Evolutionary conservation across 129 eudicot species (phyloP).

Genomic region (Flaveria linearis): DNA sequence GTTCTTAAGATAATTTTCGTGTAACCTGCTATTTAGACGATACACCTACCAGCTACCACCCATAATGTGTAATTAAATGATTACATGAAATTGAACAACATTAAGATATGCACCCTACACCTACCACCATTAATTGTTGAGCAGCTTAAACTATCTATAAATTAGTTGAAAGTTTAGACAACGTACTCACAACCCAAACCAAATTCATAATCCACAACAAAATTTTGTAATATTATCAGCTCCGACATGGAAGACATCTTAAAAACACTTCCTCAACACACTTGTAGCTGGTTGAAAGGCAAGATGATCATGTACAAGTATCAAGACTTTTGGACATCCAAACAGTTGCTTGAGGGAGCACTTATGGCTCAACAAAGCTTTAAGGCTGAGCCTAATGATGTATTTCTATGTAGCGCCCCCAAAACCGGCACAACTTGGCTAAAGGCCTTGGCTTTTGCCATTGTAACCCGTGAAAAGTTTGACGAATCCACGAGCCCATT

Average conservation of each 20-base stretch:
- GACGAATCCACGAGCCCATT: no score
- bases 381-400: neutral
- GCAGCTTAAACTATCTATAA: neutral
- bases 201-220: neutral
- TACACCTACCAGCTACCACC: no score
- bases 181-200: neutral
- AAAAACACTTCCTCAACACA: slow-evolving; percentile 7
- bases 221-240: no score
- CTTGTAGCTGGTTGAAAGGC: slow-evolving; percentile 1
- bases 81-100: no score
- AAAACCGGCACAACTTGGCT: neutral
- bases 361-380: neutral
- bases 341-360: neutral
- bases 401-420: neutral
- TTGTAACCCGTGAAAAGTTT: no score
- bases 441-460: neutral
- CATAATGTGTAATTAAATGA: no score
- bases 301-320: neutral
- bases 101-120: no score
- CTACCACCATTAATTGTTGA: neutral
- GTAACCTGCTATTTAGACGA: no score
- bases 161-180: neutral
- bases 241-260: neutral
- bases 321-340: neutral
- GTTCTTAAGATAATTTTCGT: no score